Conservation (phyloP, 306 rosid species). For the Dicorynia guianensis region DNA sequence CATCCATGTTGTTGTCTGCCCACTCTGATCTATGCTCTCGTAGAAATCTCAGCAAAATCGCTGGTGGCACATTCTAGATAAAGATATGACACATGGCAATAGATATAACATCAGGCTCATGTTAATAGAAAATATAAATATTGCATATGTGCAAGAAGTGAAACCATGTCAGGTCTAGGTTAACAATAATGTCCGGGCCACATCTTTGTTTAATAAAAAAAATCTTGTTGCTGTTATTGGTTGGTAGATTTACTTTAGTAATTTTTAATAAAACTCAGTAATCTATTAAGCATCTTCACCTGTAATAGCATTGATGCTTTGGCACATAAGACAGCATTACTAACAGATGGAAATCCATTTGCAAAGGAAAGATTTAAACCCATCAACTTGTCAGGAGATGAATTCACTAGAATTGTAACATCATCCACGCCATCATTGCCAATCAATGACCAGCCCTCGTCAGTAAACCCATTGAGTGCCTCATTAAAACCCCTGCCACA, state of each 20-base stretch:
- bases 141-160: background rate
- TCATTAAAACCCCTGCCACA: slow-evolving; percentile 88
- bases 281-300: slow-evolving; percentile 57
- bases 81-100: slow-evolving; percentile 30
- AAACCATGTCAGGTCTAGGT: slow-evolving; percentile 5
- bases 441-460: slow-evolving; percentile 97
- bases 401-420: slow-evolving; percentile 85
- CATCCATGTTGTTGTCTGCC: slow-evolving; percentile 97
- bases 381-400: slow-evolving; percentile 93
- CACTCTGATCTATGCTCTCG: slow-evolving; percentile 98
- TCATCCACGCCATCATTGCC: slow-evolving; percentile 94
- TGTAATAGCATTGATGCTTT: slow-evolving; percentile 98
- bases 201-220: background rate
- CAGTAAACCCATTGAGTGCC: slow-evolving; percentile 95
- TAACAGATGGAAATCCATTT: slow-evolving; percentile 87
- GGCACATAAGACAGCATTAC: slow-evolving; percentile 93
- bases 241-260: background rate
- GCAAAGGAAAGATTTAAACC: slow-evolving; percentile 86
- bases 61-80: slow-evolving; percentile 93
- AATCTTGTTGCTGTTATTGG: too few species aligned
- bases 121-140: background rate
- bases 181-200: background rate
- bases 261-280: background rate
- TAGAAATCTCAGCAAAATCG: slow-evolving; percentile 85
- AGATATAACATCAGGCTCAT: slow-evolving; percentile 27